These are phyloP conservation scores for Xylaria digitata DNA, from an alignment of 2,329 filamentous ascomycete genomes.

Conservation along the genomic window DNA sequence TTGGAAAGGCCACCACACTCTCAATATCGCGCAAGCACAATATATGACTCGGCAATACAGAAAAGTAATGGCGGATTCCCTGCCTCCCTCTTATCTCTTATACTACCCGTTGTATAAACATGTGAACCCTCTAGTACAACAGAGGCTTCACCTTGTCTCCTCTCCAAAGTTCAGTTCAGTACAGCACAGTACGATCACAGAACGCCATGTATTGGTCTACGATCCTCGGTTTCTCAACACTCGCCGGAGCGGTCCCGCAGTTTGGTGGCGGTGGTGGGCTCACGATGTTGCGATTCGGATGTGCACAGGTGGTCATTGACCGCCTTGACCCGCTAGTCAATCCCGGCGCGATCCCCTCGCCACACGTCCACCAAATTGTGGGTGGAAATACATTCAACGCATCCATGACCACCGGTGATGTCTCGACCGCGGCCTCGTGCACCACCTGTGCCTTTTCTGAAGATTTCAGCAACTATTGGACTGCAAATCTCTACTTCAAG, in stretches of 20 bases:
- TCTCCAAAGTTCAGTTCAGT: constrained; percentile 6
- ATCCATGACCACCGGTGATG: constrained; percentile 54
- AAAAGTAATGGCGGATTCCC: not conserved
- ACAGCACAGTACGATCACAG: constrained; percentile 5
- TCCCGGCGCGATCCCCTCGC: constrained; percentile 60
- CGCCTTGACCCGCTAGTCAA: constrained; percentile 53
- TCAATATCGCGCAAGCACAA: constrained; percentile 7
- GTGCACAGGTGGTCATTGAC: constrained; percentile 63
- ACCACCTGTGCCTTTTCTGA: constrained; percentile 55
- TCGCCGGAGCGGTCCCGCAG: constrained; percentile 48
- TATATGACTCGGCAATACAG: constrained; percentile 26
- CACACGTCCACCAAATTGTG: constrained; percentile 68
- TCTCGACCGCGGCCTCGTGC: constrained; percentile 53
- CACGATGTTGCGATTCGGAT: constrained; percentile 55
- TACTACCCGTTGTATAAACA: constrained; percentile 29
- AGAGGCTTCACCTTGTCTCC: not conserved
- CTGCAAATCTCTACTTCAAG: constrained; percentile 50
- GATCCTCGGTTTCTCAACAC: constrained; percentile 48
- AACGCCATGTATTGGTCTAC: constrained; percentile 49
- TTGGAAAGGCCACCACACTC: constrained; percentile 14
- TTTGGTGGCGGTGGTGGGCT: constrained; percentile 44
- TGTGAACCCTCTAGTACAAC: not conserved
- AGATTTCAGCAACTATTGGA: constrained; percentile 52
- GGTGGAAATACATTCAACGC: constrained; percentile 61
- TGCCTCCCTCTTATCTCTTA: not conserved